Conservation (phyloP, 2,329 filamentous ascomycete genomes). For the Neofusicoccum laricinum region DNA sequence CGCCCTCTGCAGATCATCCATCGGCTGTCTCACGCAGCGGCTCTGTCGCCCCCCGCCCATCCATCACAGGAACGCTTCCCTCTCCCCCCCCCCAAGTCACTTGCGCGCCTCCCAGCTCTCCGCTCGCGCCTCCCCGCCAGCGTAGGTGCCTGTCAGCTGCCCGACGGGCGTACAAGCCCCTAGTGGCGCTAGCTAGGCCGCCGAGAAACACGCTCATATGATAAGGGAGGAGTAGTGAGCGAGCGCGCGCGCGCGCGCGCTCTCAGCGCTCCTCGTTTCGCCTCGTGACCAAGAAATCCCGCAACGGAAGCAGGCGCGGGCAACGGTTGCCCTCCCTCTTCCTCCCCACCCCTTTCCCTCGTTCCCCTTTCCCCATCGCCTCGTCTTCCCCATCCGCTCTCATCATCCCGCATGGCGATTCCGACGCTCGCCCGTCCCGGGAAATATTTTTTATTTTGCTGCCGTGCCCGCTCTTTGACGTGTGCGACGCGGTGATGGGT, state of each 20-base stretch:
- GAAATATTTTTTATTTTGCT: neutral
- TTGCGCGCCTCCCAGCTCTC: neutral
- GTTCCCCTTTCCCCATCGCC: neutral
- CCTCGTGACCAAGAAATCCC: conserved; percentile 14
- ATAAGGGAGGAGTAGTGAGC: neutral
- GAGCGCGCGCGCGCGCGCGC: no score
- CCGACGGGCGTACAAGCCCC: neutral
- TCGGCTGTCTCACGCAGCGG: neutral
- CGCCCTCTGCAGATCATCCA: neutral
- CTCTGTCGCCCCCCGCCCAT: neutral
- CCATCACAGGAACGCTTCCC: neutral
- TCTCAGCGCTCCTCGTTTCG: neutral
- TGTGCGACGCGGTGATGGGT: neutral
- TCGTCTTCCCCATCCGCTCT: neutral
- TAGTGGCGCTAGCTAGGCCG: neutral
- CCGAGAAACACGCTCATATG: neutral
- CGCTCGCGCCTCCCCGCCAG: neutral
- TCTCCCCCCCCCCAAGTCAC: neutral
- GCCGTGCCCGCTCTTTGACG: neutral
- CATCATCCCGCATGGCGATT: neutral
- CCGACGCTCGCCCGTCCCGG: neutral
- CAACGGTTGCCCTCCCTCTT: neutral
- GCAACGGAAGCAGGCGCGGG: neutral
- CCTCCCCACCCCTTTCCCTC: neutral
- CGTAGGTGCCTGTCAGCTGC: neutral